Conservation (phyloP, 768 basidiomycete genomes). For the Naematelia aurantialba region DNA sequence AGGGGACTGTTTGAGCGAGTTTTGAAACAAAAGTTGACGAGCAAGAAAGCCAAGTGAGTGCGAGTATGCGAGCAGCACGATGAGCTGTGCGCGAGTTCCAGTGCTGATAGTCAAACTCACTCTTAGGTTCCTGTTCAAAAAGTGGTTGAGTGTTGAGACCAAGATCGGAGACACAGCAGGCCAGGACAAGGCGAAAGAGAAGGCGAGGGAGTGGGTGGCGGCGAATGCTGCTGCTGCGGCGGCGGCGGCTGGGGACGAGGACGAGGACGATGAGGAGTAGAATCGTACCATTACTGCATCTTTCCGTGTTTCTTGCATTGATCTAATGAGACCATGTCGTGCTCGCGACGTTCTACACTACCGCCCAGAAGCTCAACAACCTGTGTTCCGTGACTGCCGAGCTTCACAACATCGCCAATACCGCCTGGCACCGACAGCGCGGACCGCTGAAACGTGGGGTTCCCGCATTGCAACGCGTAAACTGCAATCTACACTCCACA, state of each 20-base stretch:
- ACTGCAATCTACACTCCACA: too few relatives aligned
- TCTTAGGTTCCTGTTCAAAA: slow-evolving; percentile 86
- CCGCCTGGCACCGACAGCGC: too few relatives aligned
- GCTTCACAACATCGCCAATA: too few relatives aligned
- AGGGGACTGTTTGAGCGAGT: slow-evolving; percentile 86
- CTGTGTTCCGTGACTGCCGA: too few relatives aligned
- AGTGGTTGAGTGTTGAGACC: slow-evolving; percentile 86
- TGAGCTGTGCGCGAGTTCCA: too few relatives aligned
- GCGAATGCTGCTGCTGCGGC: slow-evolving; percentile 23
- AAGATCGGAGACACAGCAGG: slow-evolving; percentile 83
- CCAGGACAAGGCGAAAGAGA: slow-evolving; percentile 71
- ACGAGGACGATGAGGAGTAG: slow-evolving; percentile 25
- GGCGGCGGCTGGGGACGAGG: slow-evolving; percentile 18
- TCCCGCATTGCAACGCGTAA: too few relatives aligned
- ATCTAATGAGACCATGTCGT: background rate
- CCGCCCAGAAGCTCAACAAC: background rate
- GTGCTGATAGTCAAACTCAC: slow-evolving; percentile 11
- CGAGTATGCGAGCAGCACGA: too few relatives aligned
- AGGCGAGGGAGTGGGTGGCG: slow-evolving; percentile 76
- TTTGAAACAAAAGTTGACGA: slow-evolving; percentile 79
- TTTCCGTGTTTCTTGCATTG: background rate
- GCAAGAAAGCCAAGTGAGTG: slow-evolving; percentile 88
- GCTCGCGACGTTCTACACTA: background rate
- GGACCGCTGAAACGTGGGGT: background rate
- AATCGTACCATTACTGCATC: background rate